These are phyloP conservation scores for Aspergillus aculeatus DNA, from an alignment of 2,329 filamentous ascomycete species.

Conservation along the genomic window DNA sequence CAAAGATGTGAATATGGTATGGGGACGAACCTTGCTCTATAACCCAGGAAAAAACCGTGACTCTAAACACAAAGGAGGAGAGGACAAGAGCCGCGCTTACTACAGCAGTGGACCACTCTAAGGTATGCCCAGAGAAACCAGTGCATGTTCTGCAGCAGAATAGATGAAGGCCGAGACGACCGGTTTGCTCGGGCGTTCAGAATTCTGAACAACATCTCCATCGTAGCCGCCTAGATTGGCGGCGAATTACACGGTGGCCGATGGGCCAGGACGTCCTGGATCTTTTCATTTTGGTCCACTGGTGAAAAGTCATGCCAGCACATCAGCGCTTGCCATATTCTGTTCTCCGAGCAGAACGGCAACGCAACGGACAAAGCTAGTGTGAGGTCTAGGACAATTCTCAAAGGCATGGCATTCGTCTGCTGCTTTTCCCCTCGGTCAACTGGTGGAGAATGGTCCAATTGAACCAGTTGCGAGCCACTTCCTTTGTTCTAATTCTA, in stretches of 20 bases:
- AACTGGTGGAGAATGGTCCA: conserved; percentile 18
- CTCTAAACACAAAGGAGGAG: neutral
- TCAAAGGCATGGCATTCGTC: conserved; percentile 14
- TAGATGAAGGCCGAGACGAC: conserved; percentile 18
- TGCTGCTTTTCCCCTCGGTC: conserved; percentile 12
- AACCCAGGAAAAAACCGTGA: neutral
- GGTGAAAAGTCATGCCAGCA: conserved; percentile 83
- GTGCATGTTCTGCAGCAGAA: conserved; percentile 20
- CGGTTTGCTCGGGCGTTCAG: conserved; percentile 12
- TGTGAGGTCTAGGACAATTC: conserved; percentile 16
- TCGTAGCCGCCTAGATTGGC: conserved; percentile 36
- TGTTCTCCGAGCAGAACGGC: conserved; percentile 17
- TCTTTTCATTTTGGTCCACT: conserved; percentile 67
- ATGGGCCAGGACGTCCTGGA: conserved; percentile 51
- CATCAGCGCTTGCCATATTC: conserved; percentile 56
- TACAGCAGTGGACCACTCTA: conserved; percentile 3
- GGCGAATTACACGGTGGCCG: conserved; percentile 40
- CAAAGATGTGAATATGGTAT: neutral
- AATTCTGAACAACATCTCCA: conserved; percentile 26
- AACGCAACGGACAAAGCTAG: conserved; percentile 19
- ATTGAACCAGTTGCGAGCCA: conserved; percentile 21
- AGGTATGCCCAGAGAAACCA: conserved; percentile 16
- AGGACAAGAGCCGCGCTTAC: conserved; percentile 5
- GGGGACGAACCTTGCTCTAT: neutral
- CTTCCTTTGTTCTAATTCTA: conserved; percentile 13